Percentiles rank a stretch among this genome's conserved stretches.
phyloP scores from a whole-genome alignment of 768 basidiomycete genomes.

The Lyophyllum semitale region DNA sequence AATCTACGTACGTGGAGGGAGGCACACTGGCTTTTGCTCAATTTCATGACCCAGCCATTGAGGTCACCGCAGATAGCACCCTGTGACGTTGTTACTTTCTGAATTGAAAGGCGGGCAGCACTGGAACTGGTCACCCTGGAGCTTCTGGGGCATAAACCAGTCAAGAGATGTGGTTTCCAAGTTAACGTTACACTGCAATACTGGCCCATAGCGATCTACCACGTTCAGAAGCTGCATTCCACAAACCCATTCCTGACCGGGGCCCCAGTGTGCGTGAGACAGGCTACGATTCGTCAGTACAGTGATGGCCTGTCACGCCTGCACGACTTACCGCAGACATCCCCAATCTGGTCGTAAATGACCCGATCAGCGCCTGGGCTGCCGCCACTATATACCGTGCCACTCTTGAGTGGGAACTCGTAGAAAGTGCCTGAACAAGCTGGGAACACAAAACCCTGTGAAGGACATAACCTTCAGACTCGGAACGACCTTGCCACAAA shows the following conservation, averaged over 20 bases:
- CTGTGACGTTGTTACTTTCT: too few species aligned
- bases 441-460: conserved; percentile 26
- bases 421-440: conserved; percentile 24
- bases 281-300: conserved; percentile 18
- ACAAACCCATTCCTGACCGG: conserved; percentile 25
- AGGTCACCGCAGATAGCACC: too few species aligned
- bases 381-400: conserved; percentile 22
- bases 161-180: too few species aligned
- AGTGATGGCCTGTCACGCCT: neutral
- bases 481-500: neutral
- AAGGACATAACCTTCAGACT: neutral
- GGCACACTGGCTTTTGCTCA: too few species aligned
- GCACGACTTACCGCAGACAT: conserved; percentile 26
- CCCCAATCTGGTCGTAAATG: conserved; percentile 24
- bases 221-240: conserved; percentile 23
- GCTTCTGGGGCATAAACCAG: too few species aligned
- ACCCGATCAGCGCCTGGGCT: conserved; percentile 32
- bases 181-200: too few species aligned
- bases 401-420: conserved; percentile 26
- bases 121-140: too few species aligned
- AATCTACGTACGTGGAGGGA: too few species aligned
- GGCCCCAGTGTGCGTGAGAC: conserved; percentile 30
- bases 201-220: neutral
- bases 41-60: too few species aligned
- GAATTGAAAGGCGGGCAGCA: too few species aligned